Evolutionary conservation across 2,329 filamentous ascomycete species (phyloP).

Genomic region (Pleomassaria siparia): DNA sequence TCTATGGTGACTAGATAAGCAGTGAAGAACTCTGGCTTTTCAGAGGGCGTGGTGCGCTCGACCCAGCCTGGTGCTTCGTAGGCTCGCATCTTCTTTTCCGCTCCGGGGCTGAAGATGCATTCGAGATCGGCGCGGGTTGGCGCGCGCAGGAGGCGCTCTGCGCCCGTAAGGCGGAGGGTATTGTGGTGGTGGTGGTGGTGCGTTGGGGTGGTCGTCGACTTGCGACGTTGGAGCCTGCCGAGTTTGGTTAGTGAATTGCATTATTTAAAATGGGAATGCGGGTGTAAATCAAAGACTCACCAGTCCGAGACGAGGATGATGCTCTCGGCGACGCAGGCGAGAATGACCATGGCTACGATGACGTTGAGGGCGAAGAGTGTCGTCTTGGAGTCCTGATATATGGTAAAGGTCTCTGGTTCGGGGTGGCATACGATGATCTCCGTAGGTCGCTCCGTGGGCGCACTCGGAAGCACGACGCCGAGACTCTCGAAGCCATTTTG

Average conservation of each 20-base stretch:
- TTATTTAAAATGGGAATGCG: neutral
- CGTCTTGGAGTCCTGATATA: constrained; percentile 25
- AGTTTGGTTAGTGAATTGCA: neutral
- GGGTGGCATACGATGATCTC: constrained; percentile 27
- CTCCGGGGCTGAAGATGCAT: constrained; percentile 21
- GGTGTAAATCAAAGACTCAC: constrained; percentile 10
- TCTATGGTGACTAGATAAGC: constrained; percentile 9
- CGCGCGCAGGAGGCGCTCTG: constrained; percentile 24
- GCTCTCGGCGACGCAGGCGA: constrained; percentile 32
- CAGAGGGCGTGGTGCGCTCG: constrained; percentile 3
- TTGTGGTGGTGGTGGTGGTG: too few species aligned
- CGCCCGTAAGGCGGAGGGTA: constrained; percentile 19
- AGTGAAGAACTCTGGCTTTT: constrained; percentile 24
- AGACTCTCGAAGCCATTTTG: constrained; percentile 3
- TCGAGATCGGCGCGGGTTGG: constrained; percentile 9
- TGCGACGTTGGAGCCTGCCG: constrained; percentile 1
- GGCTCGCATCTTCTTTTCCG: constrained; percentile 28
- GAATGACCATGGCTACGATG: constrained; percentile 26
- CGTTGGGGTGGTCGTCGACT: too few species aligned
- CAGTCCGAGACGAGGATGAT: constrained; percentile 22
- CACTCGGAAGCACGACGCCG: constrained; percentile 8
- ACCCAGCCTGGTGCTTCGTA: constrained; percentile 21
- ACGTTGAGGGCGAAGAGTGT: constrained; percentile 30
- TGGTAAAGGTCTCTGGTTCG: constrained; percentile 16
- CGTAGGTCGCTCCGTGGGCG: constrained; percentile 5